Evolutionary conservation across 2,329 filamentous ascomycete species (phyloP), one percentile per base, ranked within the genome.

Genomic region (Sordariomycetes sp.): DNA sequence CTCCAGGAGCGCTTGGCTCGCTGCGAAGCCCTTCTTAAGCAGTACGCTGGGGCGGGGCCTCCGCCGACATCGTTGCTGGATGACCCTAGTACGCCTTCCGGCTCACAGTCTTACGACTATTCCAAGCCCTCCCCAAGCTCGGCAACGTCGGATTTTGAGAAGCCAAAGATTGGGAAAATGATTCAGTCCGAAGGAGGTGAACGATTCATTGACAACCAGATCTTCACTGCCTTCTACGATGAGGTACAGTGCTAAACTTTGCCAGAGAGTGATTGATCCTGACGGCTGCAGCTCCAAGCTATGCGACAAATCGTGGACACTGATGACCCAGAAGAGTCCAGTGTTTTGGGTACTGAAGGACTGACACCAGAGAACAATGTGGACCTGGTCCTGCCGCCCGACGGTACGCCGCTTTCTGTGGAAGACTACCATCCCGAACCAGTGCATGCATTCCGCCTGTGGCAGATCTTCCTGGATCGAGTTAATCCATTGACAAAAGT

Each of bases 401-500:
- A 65, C 34, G 48, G 59, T 20, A 53, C 57, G 2, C 49, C 54
- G 6, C 48, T 53, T 17, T 62, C 53, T 29, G 45, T 61, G 11
- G 63, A 69, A 34, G 63, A 68, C 11, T 57, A 82, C 49, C 78
- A 82, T 44, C 83, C 84, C 0, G 63, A 74, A 5, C 70, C 77
- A 0, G 67, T 74, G 10, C 75, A 84, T 21, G 72, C 83, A 18
- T 78, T 84, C 46, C 68, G 70, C 33, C 65, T 90, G 5, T 90
- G 84, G 84, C 79, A 86, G 50, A 63, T 75, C 8, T 87, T 80
- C 43, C 59, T 86, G 6, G 76, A 85, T 32, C 78, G 84, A 40
- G 76, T 88, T 36, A 82, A 88, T 46, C 82, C 83, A 0, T 53
- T 86, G 30, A 74, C 76, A 43, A 88, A 87, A 50, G 59, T 75